phyloP scores from a whole-genome alignment of 805 yeast genomes.

The Kluyveromyces siamensis region DNA sequence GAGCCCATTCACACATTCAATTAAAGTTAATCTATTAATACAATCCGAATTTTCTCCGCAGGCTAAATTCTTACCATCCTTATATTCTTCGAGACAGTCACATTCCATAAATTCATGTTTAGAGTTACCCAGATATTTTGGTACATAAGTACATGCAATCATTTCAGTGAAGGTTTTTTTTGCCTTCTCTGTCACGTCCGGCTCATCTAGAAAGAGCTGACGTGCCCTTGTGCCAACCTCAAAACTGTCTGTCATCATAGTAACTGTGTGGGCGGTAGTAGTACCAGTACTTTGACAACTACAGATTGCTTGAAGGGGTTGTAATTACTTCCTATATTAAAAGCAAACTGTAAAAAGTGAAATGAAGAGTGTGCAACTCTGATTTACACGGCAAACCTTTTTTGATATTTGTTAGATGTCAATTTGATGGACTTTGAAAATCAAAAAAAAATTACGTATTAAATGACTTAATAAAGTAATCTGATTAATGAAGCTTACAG shows the following conservation, averaged over 20 bases:
- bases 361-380: neutral
- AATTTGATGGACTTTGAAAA: neutral
- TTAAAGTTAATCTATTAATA: conserved; percentile 84
- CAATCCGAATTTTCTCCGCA: conserved; percentile 85
- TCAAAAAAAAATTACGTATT: neutral
- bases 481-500: neutral
- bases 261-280: neutral
- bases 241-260: neutral
- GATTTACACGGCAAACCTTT: neutral
- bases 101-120: conserved; percentile 81
- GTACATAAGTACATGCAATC: conserved; percentile 51
- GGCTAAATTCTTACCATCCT: conserved; percentile 45
- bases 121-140: conserved; percentile 54
- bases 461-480: neutral
- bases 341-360: neutral
- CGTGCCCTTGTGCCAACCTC: conserved; percentile 3
- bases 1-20: conserved; percentile 72
- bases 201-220: conserved; percentile 28
- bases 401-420: neutral
- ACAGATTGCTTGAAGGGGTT: neutral
- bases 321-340: too few species aligned
- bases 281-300: neutral
- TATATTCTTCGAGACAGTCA: conserved; percentile 59
- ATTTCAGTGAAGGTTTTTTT: conserved; percentile 45
- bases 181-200: conserved; percentile 66